Evolutionary conservation across 2,329 filamentous ascomycete genomes (phyloP).

Genomic region (Aspergillus clavatus): DNA sequence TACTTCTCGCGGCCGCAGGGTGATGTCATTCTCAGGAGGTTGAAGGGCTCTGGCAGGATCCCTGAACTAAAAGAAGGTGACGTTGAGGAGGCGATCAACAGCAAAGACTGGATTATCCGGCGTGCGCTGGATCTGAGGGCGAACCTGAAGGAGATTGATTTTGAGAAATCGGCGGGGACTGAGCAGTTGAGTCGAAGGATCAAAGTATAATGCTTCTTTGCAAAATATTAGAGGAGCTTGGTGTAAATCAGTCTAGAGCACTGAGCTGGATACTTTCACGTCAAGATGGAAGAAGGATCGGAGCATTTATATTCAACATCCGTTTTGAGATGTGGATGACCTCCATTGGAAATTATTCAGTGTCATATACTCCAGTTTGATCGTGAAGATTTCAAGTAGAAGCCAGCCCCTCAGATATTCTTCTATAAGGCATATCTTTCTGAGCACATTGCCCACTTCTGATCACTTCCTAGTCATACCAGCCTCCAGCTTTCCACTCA

Average conservation of each 20-base stretch:
- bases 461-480: background rate
- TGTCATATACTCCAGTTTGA: too few relatives aligned
- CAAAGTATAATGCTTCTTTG: constrained; percentile 11
- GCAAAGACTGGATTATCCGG: constrained; percentile 42
- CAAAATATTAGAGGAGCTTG: background rate
- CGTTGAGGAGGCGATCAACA: constrained; percentile 34
- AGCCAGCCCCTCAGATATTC: too few relatives aligned
- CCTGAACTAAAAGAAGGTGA: constrained; percentile 27
- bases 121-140: constrained; percentile 34
- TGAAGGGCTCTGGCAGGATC: constrained; percentile 34
- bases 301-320: too few relatives aligned
- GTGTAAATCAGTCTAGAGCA: too few relatives aligned
- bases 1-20: constrained; percentile 53
- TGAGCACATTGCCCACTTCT: background rate
- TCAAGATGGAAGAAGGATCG: too few relatives aligned
- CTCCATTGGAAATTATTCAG: too few relatives aligned
- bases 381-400: too few relatives aligned
- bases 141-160: constrained; percentile 26
- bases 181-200: constrained; percentile 33
- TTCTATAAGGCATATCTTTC: too few relatives aligned
- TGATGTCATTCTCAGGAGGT: constrained; percentile 40
- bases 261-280: too few relatives aligned
- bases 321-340: too few relatives aligned
- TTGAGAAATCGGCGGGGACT: constrained; percentile 30
- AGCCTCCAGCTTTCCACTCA: background rate